Base-by-base conservation (phyloP, 495 filamentous ascomycete species). In the Neurospora discreta region DNA sequence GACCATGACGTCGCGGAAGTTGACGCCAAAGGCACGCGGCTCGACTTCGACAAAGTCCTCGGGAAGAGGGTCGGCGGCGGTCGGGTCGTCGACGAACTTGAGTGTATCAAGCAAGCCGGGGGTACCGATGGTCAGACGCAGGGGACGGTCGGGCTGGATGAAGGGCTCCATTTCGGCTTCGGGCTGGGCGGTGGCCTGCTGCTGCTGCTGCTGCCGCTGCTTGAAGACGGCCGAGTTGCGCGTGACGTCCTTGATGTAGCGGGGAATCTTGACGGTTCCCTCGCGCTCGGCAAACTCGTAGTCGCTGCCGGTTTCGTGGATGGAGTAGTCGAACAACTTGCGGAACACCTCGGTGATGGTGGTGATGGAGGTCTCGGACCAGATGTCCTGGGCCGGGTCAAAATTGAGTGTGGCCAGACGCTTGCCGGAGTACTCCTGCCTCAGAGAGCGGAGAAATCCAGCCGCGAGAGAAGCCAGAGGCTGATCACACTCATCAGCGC, bases 1-100 rank as follows among this genome's bases (percentile, higher is more conserved):
- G 1, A 84, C 82, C 73, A 88, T 84, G 8, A 89, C 78, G 52
- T 89, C 84, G 18, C 78, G 77, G 60, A 81, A 82, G 72, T 80
- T 84, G n/a, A 86, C 69, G 13, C 83, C 84, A 42, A 80, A 76
- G 8, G 82, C 83, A 16, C 74, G 76, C 3, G 83, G 78, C 60
- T 81, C 75, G 16, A 87, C 74, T 68, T 87, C 82, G 7, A 86
- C 76, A 7, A 73, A 76, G 68, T 80, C 74, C 2, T 74, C 70
- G 41, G 73, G 74, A 0, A 82, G 70, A 9, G 72, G 60, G 2
- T 71, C 75, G 15, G 26, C 0, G 10, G 73, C 75, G 7, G 58
- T 74, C 10, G 69, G 46, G 70, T 80, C 79, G 42, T 80, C 79
- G 3, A 73, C 71, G 42, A 82, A 82, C 18, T 70, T 73, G 23